Evolutionary conservation across 805 yeast species (phyloP), one percentile per base, ranked within the genome.

Genomic region (Yarrowia porcina): DNA sequence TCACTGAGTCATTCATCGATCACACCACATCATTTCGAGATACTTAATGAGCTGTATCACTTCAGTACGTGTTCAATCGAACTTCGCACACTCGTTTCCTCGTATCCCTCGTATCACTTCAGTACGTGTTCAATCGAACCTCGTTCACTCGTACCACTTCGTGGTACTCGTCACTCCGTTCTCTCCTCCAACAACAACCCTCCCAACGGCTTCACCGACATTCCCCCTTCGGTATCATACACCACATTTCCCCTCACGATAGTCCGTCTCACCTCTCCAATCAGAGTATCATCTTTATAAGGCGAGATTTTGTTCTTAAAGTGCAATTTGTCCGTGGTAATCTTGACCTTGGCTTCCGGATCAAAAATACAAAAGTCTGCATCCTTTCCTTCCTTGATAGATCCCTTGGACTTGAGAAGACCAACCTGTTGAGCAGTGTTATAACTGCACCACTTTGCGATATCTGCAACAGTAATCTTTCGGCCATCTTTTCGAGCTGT

Each of bases 251-350:
- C 97, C 67, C 97, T 80, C 15, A 93, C 79, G 50, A 89, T 77
- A 0, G 97, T 90, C 73, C 88, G 92, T 56, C 85, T 76, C 8
- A 92, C 96, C 64, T 85, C 79, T 23, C 98, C 97, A 41, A 73
- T 75, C 65, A 90, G 77, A 59, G 78, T 73, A 76, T 77, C 78
- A 4, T 96, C 96, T 69, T 89, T 80, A 72, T 90, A 93, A 0
- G 97, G 96, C 1, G 97, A 89, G 62, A 93, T 75, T 73, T 91
- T 92, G 78, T 92, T 93, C 68, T 90, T 91, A 79, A 89, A 93
- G 67, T 74, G 82, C 70, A 76, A 66, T 44, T 70, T 65, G 27
- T 67, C 47, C n/a, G 74, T 70, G 42, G 74, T 74, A 61, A 74
- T 65, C 11, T 56, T 66, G 32, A 89, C 83, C 45, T 80, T 76